Conservation (phyloP, 208 protist species). For the Trypanosoma brucei region DNA sequence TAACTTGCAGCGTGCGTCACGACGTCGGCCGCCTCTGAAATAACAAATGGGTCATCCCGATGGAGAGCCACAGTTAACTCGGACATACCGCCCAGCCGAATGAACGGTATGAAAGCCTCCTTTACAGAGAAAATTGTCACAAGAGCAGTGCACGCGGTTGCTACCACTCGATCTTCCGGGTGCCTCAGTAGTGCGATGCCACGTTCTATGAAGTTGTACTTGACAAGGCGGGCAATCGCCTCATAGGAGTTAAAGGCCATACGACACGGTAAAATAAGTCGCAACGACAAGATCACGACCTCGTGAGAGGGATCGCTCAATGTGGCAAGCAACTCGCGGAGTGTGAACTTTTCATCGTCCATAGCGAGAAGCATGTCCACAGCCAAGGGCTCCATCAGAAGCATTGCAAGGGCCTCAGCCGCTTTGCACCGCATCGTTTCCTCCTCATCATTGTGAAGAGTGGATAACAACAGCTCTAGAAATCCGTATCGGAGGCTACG, state of each 20-base stretch:
- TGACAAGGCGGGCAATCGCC: conserved; percentile 42
- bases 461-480: conserved; percentile 53
- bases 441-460: conserved; percentile 49
- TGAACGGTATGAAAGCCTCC: conserved; percentile 62
- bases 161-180: conserved; percentile 34
- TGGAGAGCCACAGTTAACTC: conserved; percentile 39
- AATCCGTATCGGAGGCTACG: conserved; percentile 47
- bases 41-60: conserved; percentile 35
- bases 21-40: conserved; percentile 66
- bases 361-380: conserved; percentile 44
- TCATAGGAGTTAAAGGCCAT: conserved; percentile 55
- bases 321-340: conserved; percentile 33
- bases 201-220: conserved; percentile 30
- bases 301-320: conserved; percentile 40
- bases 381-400: conserved; percentile 44
- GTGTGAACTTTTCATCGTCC: conserved; percentile 21
- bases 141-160: conserved; percentile 55
- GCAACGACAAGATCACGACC: conserved; percentile 59
- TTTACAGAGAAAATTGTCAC: conserved; percentile 62
- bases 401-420: conserved; percentile 51
- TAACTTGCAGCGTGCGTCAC: conserved; percentile 46
- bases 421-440: conserved; percentile 60
- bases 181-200: conserved; percentile 35
- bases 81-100: conserved; percentile 32
- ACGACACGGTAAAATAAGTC: conserved; percentile 56